phyloP scores from a whole-genome alignment of 2,329 filamentous ascomycete species.

The Macrophomina pseudophaseolina region DNA sequence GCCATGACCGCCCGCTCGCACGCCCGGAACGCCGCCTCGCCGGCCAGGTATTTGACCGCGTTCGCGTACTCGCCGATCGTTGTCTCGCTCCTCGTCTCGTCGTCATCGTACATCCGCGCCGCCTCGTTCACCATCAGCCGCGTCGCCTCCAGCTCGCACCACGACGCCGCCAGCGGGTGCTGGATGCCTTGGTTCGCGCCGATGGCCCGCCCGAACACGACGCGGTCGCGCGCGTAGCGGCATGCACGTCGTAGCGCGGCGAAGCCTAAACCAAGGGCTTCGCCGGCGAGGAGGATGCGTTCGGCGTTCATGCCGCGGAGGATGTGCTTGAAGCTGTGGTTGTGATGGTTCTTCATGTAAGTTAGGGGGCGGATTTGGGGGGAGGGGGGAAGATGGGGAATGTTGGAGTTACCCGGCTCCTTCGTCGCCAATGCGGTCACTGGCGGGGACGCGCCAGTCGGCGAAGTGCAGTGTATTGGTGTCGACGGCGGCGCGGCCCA shows the following conservation, averaged over 20 bases:
- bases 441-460: constrained; percentile 69
- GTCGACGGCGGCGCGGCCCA: constrained; percentile 82
- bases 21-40: constrained; percentile 63
- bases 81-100: constrained; percentile 45
- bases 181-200: constrained; percentile 65
- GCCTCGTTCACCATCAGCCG: constrained; percentile 67
- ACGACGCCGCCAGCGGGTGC: constrained; percentile 63
- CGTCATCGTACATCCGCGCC: constrained; percentile 62
- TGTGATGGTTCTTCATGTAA: neutral
- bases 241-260: constrained; percentile 57
- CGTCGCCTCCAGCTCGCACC: constrained; percentile 66
- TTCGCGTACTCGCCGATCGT: constrained; percentile 58
- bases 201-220: constrained; percentile 63
- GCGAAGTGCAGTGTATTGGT: constrained; percentile 91
- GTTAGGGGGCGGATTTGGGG: too few relatives aligned
- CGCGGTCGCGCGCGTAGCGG: constrained; percentile 54
- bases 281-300: constrained; percentile 65
- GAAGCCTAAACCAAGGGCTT: constrained; percentile 81
- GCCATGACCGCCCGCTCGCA: constrained; percentile 61
- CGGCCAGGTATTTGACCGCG: constrained; percentile 63
- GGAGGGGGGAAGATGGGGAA: neutral
- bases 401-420: constrained; percentile 60
- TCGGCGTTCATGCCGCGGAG: constrained; percentile 58
- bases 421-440: constrained; percentile 72
- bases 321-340: constrained; percentile 67